phyloP scores from a whole-genome alignment of 108 stramenopile genomes.

The Cyclotella kingstonii region DNA sequence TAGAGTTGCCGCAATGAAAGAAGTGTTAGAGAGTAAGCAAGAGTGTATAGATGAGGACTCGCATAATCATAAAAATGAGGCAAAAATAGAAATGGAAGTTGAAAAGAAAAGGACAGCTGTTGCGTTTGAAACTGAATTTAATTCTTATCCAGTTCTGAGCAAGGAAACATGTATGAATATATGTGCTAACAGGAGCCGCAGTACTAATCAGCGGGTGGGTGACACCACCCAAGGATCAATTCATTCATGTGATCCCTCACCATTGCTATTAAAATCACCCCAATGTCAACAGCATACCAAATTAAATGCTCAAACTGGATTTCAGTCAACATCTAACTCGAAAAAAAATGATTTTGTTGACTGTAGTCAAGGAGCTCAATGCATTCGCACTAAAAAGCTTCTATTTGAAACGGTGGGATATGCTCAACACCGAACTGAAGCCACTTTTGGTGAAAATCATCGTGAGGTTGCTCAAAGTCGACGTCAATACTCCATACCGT shows the following conservation, averaged over 20 bases:
- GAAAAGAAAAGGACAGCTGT: not conserved
- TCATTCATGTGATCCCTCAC: not conserved
- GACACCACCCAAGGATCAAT: not conserved
- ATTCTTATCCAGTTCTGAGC: slow-evolving; percentile 21
- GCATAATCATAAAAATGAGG: not conserved
- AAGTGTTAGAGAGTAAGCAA: not conserved
- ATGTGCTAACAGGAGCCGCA: slow-evolving; percentile 17
- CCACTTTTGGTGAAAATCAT: slow-evolving; percentile 1
- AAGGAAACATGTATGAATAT: slow-evolving; percentile 33
- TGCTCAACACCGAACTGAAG: slow-evolving; percentile 9
- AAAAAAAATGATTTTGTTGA: not conserved
- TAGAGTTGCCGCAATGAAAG: slow-evolving; percentile 3
- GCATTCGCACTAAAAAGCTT: slow-evolving; percentile 40
- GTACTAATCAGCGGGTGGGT: slow-evolving; percentile 7
- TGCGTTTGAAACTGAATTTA: not conserved
- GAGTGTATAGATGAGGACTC: not conserved
- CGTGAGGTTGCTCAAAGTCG: slow-evolving; percentile 14
- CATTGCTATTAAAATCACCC: too few species aligned
- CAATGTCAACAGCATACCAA: too few species aligned
- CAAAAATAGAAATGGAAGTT: not conserved
- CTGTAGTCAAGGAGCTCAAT: slow-evolving; percentile 20
- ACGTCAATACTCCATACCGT: slow-evolving; percentile 48
- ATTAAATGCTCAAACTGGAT: too few species aligned
- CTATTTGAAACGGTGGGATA: slow-evolving; percentile 33
- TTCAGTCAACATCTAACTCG: too few species aligned